phyloP scores from a whole-genome alignment of 2,329 filamentous ascomycete genomes.

The Alternaria angustiovoidea region DNA sequence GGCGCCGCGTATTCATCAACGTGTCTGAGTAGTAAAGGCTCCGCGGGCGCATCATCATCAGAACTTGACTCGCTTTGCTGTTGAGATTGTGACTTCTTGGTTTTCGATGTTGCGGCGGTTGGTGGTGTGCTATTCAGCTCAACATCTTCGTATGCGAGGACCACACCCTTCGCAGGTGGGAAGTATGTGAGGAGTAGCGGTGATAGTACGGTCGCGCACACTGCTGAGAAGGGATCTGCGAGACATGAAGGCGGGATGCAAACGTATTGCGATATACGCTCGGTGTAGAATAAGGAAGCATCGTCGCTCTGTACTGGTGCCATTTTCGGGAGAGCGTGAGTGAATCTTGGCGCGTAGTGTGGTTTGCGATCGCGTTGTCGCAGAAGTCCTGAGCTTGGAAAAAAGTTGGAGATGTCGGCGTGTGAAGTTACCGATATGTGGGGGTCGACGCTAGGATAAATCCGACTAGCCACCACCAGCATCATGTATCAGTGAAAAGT shows the following conservation, averaged over 20 bases:
- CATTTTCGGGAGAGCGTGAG: conserved; percentile 27
- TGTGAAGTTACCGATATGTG: conserved; percentile 17
- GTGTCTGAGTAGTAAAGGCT: conserved; percentile 32
- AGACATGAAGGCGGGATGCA: conserved; percentile 76
- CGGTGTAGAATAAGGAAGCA: conserved; percentile 70
- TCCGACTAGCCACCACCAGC: conserved; percentile 4
- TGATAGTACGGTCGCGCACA: conserved; percentile 76
- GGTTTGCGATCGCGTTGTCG: conserved; percentile 27
- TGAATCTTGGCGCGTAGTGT: conserved; percentile 4
- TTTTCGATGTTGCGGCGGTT: neutral
- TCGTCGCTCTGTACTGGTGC: conserved; percentile 30
- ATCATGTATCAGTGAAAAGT: neutral
- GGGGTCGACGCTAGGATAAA: conserved; percentile 19
- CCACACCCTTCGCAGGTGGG: conserved; percentile 73
- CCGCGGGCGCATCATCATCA: conserved; percentile 9
- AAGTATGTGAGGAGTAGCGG: conserved; percentile 81
- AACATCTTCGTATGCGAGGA: conserved; percentile 76
- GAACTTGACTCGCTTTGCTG: conserved; percentile 12
- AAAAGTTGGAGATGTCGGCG: conserved; percentile 43
- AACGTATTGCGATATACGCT: conserved; percentile 82
- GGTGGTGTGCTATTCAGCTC: conserved; percentile 67
- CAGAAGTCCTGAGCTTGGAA: conserved; percentile 27
- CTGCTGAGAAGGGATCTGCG: conserved; percentile 72
- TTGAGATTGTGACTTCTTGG: conserved; percentile 15
- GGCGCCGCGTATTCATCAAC: conserved; percentile 79